Conservation (phyloP, 768 basidiomycete genomes). For the Trametes maxima region DNA sequence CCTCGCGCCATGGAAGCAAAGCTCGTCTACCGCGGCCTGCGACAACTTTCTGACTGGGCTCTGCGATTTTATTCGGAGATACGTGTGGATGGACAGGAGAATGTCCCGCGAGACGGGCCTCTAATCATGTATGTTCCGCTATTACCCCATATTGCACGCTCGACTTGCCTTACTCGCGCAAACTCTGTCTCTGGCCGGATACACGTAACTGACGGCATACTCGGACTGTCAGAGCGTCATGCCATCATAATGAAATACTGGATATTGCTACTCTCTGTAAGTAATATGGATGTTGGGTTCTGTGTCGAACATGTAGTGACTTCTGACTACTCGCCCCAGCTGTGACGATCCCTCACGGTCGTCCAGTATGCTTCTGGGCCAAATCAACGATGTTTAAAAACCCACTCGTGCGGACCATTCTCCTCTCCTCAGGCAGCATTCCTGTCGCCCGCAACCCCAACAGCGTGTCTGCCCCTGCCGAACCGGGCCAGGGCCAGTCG, state of each 20-base stretch:
- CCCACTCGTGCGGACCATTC: conserved; percentile 68
- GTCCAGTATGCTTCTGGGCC: conserved; percentile 90
- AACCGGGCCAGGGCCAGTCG: conserved; percentile 2
- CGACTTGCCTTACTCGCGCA: background rate
- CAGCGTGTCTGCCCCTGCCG: conserved; percentile 2
- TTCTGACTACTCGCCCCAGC: conserved; percentile 39
- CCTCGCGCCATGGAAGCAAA: conserved; percentile 46
- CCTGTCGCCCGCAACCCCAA: conserved; percentile 83
- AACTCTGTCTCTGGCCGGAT: background rate
- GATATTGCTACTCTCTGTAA: conserved; percentile 82
- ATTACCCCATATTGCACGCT: conserved; percentile 49
- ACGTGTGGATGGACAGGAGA: conserved; percentile 80
- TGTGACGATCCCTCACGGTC: conserved; percentile 75
- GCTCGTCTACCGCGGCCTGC: conserved; percentile 59
- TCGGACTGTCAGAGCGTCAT: conserved; percentile 16
- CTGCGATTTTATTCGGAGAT: conserved; percentile 88
- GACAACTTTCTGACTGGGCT: conserved; percentile 62
- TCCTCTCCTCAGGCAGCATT: conserved; percentile 91
- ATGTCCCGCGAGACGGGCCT: conserved; percentile 86
- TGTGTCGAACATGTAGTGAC: too few species aligned
- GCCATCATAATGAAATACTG: conserved; percentile 92
- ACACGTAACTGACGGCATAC: background rate
- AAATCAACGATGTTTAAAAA: conserved; percentile 88
- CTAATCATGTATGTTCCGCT: conserved; percentile 83
- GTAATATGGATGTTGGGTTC: conserved; percentile 30